Evolutionary conservation across 257 asterid species (phyloP).

Genomic region (Paraleonurus japonicus): DNA sequence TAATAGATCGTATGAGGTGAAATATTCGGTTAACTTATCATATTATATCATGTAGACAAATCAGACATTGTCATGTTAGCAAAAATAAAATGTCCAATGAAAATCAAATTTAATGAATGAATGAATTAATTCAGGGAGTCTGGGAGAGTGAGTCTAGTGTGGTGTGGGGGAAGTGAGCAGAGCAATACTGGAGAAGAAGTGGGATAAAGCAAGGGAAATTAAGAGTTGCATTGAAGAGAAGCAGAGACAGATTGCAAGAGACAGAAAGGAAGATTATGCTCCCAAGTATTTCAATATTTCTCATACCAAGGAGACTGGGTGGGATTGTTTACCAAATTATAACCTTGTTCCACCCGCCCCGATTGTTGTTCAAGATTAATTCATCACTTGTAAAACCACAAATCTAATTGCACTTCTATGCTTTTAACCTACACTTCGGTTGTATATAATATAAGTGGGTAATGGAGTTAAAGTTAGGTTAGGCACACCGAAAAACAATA

Average conservation of each 20-base stretch:
- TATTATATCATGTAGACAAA: too few species aligned
- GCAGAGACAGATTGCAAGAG: constrained; percentile 57
- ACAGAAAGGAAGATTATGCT: constrained; percentile 50
- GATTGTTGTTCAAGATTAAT: constrained; percentile 47
- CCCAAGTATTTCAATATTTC: constrained; percentile 58
- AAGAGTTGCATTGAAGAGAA: constrained; percentile 59
- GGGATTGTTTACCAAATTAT: constrained; percentile 56
- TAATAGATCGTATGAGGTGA: too few species aligned
- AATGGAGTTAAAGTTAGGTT: too few species aligned
- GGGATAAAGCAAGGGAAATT: constrained; percentile 70
- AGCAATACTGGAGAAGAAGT: constrained; percentile 49
- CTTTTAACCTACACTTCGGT: too few species aligned
- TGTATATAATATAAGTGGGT: too few species aligned
- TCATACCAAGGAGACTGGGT: constrained; percentile 58
- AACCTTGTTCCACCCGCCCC: constrained; percentile 61
- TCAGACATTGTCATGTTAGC: too few species aligned
- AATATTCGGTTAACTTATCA: too few species aligned
- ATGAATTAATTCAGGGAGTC: constrained; percentile 39
- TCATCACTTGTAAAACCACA: not conserved
- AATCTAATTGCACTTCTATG: not conserved
- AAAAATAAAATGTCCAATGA: too few species aligned
- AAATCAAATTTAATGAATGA: too few species aligned
- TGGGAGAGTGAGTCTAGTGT: constrained; percentile 52
- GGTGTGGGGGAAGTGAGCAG: constrained; percentile 71
- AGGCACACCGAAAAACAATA: too few species aligned